These are phyloP conservation scores for Microascus cirrosus DNA, from an alignment of 2,329 filamentous ascomycete genomes.

Conservation along the genomic window DNA sequence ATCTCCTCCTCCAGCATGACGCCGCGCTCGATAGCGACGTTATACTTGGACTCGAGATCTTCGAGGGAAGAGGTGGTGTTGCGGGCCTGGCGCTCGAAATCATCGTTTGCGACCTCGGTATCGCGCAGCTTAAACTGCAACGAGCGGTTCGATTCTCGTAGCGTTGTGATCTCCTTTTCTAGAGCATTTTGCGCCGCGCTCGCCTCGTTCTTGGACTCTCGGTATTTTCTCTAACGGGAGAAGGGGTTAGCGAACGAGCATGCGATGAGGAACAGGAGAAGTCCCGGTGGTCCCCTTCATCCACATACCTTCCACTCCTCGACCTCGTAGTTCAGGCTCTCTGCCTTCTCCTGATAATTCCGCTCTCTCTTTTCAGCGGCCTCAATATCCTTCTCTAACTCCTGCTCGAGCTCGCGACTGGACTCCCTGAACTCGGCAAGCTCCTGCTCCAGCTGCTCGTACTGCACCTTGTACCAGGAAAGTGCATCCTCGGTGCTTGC, in stretches of 20 bases:
- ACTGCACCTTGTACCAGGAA: conserved; percentile 91
- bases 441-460: conserved; percentile 84
- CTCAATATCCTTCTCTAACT: conserved; percentile 93
- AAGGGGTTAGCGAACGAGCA: background rate
- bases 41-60: conserved; percentile 95
- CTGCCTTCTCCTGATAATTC: conserved; percentile 74
- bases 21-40: conserved; percentile 79
- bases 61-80: conserved; percentile 94
- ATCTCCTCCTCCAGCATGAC: conserved; percentile 96
- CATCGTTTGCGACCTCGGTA: conserved; percentile 96
- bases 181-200: conserved; percentile 73
- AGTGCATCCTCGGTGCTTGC: conserved; percentile 62
- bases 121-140: conserved; percentile 79
- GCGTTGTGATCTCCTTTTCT: conserved; percentile 89
- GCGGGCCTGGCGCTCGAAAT: conserved; percentile 91
- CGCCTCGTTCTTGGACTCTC: conserved; percentile 82
- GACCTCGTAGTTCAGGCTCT: conserved; percentile 75
- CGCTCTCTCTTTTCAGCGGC: conserved; percentile 89
- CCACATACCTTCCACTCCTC: conserved; percentile 90
- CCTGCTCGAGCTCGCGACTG: conserved; percentile 85
- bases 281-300: background rate
- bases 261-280: background rate
- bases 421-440: conserved; percentile 89
- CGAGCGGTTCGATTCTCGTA: conserved; percentile 75
- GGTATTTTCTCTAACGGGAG: conserved; percentile 73